Evolutionary conservation across 257 asterid species (phyloP).

Genomic region (Pogostemon cablin): DNA sequence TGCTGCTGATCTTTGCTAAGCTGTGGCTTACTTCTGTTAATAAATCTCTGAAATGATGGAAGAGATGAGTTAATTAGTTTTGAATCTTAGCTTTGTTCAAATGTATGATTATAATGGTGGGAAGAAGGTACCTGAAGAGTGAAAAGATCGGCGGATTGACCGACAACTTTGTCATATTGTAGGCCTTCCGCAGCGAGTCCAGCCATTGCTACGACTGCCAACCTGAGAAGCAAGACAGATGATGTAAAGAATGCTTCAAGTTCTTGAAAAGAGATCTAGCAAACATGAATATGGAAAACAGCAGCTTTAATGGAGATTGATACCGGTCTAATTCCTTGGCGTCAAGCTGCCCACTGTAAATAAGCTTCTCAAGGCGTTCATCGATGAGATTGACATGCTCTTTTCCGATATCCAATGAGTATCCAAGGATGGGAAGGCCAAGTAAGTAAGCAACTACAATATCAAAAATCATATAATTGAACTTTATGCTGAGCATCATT

Average conservation of each 20-base stretch:
- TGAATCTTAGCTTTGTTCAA: neutral
- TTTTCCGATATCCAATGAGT: slow-evolving; percentile 91
- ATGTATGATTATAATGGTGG: neutral
- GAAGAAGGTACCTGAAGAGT: slow-evolving; percentile 71
- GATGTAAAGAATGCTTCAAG: neutral
- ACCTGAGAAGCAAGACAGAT: slow-evolving; percentile 45
- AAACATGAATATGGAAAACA: neutral
- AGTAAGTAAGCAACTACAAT: slow-evolving; percentile 79
- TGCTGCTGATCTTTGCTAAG: slow-evolving; percentile 93
- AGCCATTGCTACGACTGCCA: slow-evolving; percentile 95
- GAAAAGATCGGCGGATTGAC: slow-evolving; percentile 95
- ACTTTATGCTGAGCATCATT: neutral
- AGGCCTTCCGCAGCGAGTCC: slow-evolving; percentile 97
- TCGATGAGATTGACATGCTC: slow-evolving; percentile 93
- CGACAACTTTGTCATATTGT: slow-evolving; percentile 86
- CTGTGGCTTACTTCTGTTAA: slow-evolving; percentile 85
- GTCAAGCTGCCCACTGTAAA: slow-evolving; percentile 96
- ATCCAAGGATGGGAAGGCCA: slow-evolving; percentile 91
- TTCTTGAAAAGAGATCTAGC: neutral
- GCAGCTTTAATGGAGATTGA: slow-evolving; percentile 19
- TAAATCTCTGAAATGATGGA: slow-evolving; percentile 69
- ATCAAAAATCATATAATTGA: slow-evolving; percentile 14
- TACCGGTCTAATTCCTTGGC: slow-evolving; percentile 94
- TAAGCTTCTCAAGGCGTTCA: slow-evolving; percentile 78
- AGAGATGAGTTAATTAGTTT: slow-evolving; percentile 7